Conservation (phyloP, 129 eudicot species). For the Helichrysum umbraculigerum region DNA sequence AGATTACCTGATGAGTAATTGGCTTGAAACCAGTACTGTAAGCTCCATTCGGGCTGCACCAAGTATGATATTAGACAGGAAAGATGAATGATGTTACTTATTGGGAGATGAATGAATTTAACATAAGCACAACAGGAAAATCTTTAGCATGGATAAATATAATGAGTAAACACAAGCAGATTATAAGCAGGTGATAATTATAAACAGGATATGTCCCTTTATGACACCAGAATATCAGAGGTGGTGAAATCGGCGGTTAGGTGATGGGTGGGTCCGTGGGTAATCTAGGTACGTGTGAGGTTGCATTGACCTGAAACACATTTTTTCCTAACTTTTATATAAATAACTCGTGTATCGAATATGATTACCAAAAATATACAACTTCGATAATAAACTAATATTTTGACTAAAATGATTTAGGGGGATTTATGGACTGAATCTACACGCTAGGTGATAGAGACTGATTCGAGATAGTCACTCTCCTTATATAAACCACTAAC, state of each 20-base stretch:
- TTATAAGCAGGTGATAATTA: neutral
- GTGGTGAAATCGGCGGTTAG: neutral
- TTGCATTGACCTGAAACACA: neutral
- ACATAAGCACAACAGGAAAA: neutral
- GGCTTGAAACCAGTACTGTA: constrained; percentile 97
- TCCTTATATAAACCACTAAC: too few species aligned
- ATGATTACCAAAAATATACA: neutral
- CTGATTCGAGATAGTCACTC: too few species aligned
- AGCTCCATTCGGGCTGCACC: constrained; percentile 65
- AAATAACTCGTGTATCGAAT: neutral
- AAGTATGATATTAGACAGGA: neutral
- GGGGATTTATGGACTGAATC: too few species aligned
- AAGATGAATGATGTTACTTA: constrained; percentile 16
- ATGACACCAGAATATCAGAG: neutral
- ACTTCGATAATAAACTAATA: neutral
- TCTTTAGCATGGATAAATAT: neutral
- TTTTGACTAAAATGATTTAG: too few species aligned
- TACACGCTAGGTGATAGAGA: too few species aligned
- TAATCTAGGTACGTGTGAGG: neutral
- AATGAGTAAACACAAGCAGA: neutral
- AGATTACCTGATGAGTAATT: constrained; percentile 94
- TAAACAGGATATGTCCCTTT: neutral
- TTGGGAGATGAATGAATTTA: neutral
- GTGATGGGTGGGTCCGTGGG: neutral
- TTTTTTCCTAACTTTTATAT: neutral